Base-by-base conservation (phyloP, 371 early-diverging fungal genomes). In the Rhizopus arrhizus region DNA sequence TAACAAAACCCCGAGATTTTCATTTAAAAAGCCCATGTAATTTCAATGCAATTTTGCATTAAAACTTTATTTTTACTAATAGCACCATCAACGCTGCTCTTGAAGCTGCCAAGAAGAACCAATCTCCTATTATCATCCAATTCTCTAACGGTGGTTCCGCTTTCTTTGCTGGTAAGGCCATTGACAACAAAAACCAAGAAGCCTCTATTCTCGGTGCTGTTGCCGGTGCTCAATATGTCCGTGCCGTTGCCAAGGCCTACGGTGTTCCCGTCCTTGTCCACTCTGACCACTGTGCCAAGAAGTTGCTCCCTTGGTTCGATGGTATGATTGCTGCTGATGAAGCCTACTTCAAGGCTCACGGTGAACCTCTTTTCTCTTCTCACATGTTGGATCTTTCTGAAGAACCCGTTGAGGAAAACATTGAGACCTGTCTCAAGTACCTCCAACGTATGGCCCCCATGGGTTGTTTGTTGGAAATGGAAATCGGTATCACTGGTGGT, bases 301-400 rank as follows among this genome's bases (percentile, higher is more conserved):
- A 93, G 85, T 89, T 95, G 55, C 80, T 95, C 41, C 92, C 93
- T 33, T 95, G 95, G 95, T 92, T 95, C 72, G 95, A 95, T 64
- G 95, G 79, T 59, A 95, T 95, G 95, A 74, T 95, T 56, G 87
- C 75, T 28, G 95, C 95, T 57, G 95, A 95, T 70, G 95, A 94
- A 75, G 89, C 80, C 61, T 93, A 95, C 89, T 95, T 91, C 82
- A 90, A 89, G 80, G 75, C 81, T 69, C 89, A 93, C 74, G 89
- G 89, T 67, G 95, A 93, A 81, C 94, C 95, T 56, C 88, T 95
- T 60, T 95, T 93, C 88, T 92, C 93, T 28, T 94, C 95, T 65
- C 95, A 95, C 84, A 95, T 95, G 95, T 85, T 95, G 61, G 95
- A 95, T 82, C 87, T 95, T 46, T 92, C 92, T 13, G 95, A 92